Evolutionary conservation across 1,284 basidiomycete genomes (phyloP).

Genomic region (Xerocomus nothofagi): DNA sequence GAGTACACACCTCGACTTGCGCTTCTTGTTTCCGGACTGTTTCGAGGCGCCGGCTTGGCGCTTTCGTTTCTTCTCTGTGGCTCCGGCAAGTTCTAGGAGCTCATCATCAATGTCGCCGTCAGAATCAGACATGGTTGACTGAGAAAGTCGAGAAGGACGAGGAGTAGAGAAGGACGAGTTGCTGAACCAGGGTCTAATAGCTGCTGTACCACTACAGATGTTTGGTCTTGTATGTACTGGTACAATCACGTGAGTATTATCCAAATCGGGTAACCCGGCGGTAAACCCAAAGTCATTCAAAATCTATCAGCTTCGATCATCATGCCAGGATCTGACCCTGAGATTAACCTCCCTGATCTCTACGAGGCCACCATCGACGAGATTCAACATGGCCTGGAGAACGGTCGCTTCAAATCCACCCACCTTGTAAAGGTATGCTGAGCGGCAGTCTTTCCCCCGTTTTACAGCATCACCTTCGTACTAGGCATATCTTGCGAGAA

Average conservation of each 20-base stretch:
- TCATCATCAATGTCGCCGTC: conserved; percentile 70
- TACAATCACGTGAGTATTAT: conserved; percentile 15
- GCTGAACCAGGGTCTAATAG: not conserved
- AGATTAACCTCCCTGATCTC: conserved; percentile 25
- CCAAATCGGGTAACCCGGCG: conserved; percentile 6
- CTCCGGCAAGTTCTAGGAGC: conserved; percentile 65
- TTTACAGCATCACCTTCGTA: not conserved
- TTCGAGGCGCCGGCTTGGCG: conserved; percentile 38
- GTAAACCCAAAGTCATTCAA: not conserved
- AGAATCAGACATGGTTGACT: conserved; percentile 60
- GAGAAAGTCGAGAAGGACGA: not conserved
- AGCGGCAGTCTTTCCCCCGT: not conserved
- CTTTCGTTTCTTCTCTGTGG: conserved; percentile 53
- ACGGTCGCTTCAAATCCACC: conserved; percentile 21
- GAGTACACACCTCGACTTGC: conserved; percentile 48
- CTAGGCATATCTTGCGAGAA: conserved; percentile 72
- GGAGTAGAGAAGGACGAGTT: conserved; percentile 1
- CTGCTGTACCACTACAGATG: not conserved
- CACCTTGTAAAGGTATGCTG: conserved; percentile 27
- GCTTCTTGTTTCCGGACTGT: conserved; percentile 42
- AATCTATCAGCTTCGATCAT: not conserved
- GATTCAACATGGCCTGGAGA: conserved; percentile 26
- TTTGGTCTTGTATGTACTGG: conserved; percentile 24
- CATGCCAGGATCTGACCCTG: conserved; percentile 7
- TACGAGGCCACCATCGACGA: conserved; percentile 34